A percentile compares a stretch with the other conserved stretches of the same genome.
These are phyloP conservation scores for Quercus parvula DNA, from an alignment of 306 rosid genomes.

Conservation along the genomic window DNA sequence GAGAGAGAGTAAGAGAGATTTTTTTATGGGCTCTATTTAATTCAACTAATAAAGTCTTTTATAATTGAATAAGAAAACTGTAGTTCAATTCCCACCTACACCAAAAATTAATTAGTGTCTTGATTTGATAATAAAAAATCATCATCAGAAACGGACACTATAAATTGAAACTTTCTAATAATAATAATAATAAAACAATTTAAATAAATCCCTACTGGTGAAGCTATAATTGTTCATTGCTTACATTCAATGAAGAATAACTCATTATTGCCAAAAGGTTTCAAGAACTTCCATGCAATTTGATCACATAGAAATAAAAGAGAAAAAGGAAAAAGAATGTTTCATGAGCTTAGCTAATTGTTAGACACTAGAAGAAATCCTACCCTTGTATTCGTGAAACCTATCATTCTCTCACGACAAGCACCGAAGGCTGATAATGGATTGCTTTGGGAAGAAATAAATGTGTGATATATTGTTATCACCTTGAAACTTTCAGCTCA, in stretches of 20 bases:
- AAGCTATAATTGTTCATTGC: slow-evolving; percentile 17
- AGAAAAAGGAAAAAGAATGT: background rate
- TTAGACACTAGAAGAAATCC: background rate
- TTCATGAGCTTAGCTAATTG: background rate
- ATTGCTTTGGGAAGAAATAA: background rate
- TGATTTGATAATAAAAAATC: fast-evolving
- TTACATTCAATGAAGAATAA: slow-evolving; percentile 4
- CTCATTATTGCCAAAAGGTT: background rate
- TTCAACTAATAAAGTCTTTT: too few species aligned
- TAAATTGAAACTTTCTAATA: too few species aligned
- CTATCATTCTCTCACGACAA: background rate
- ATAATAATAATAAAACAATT: slow-evolving; percentile 3
- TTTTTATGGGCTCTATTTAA: too few species aligned
- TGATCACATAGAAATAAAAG: background rate
- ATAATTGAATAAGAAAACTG: too few species aligned
- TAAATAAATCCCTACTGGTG: background rate
- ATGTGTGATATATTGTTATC: background rate
- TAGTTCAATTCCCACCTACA: fast-evolving
- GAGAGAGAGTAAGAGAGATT: too few species aligned
- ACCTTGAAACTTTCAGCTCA: background rate
- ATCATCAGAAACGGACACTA: fast-evolving
- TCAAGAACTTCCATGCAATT: background rate
- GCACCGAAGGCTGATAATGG: background rate
- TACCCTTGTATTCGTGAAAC: background rate
- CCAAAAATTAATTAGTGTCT: fast-evolving